phyloP scores from a whole-genome alignment of 805 yeast species.

The Yamadazyma ubonensis region DNA sequence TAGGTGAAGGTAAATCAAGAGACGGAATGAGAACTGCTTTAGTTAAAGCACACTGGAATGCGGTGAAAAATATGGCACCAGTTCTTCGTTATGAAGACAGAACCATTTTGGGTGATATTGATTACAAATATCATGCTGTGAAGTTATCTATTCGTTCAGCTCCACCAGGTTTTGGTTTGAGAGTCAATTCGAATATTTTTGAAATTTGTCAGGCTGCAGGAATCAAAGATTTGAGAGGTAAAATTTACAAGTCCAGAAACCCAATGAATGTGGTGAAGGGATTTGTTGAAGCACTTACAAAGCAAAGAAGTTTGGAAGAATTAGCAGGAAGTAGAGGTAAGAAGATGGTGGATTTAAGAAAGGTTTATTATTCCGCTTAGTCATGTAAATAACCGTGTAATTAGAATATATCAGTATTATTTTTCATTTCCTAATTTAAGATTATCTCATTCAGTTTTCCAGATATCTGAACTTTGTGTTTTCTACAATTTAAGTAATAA shows the following conservation, averaged over 20 bases:
- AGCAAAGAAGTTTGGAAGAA: slow-evolving; percentile 81
- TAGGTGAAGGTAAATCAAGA: slow-evolving; percentile 92
- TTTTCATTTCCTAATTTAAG: neutral
- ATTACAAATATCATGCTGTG: slow-evolving; percentile 84
- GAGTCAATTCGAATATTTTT: slow-evolving; percentile 86
- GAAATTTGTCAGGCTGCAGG: slow-evolving; percentile 94
- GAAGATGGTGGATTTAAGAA: slow-evolving; percentile 89
- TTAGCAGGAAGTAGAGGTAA: slow-evolving; percentile 91
- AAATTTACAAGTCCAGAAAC: slow-evolving; percentile 89
- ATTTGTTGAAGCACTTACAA: slow-evolving; percentile 76
- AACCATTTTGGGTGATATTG: slow-evolving; percentile 83
- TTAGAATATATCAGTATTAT: too few relatives aligned
- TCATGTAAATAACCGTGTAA: slow-evolving; percentile 12
- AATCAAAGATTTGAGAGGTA: slow-evolving; percentile 88
- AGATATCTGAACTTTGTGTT: too few relatives aligned
- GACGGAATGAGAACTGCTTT: slow-evolving; percentile 73
- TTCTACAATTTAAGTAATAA: too few relatives aligned
- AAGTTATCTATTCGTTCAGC: slow-evolving; percentile 78
- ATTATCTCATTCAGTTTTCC: neutral
- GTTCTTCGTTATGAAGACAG: slow-evolving; percentile 89
- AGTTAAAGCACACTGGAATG: slow-evolving; percentile 88
- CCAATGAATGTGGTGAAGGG: slow-evolving; percentile 93
- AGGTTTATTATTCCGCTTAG: slow-evolving; percentile 70
- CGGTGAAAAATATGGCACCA: slow-evolving; percentile 77
- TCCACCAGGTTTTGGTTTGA: slow-evolving; percentile 89